Conservation (phyloP, 257 asterid species). For the Coffea canephora region DNA sequence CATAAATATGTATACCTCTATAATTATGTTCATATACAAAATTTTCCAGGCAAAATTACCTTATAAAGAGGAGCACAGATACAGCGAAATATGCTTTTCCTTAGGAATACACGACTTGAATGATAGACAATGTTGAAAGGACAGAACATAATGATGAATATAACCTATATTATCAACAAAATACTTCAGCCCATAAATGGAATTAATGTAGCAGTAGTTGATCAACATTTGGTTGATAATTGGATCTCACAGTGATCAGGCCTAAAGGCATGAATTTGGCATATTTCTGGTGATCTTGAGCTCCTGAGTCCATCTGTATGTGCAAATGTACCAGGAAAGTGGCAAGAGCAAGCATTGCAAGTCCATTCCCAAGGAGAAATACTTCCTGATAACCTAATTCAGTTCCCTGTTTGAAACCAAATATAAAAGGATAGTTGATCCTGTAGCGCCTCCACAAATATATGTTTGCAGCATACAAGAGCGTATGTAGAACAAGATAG, state of each 20-base stretch:
- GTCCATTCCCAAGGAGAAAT: conserved; percentile 71
- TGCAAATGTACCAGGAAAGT: conserved; percentile 68
- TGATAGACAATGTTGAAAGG: conserved; percentile 66
- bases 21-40: not conserved
- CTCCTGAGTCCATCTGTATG: conserved; percentile 55
- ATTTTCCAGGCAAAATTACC: conserved; percentile 31
- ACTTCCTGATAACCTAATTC: conserved; percentile 75
- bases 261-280: conserved; percentile 73
- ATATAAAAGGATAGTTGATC: conserved; percentile 82
- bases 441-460: conserved; percentile 81
- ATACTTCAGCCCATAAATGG: conserved; percentile 11
- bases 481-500: conserved; percentile 68
- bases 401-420: conserved; percentile 78
- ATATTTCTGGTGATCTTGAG: conserved; percentile 38
- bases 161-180: conserved; percentile 38
- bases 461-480: conserved; percentile 67
- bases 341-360: conserved; percentile 60
- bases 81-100: conserved; percentile 54
- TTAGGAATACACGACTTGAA: conserved; percentile 67
- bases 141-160: conserved; percentile 46
- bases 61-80: conserved; percentile 77
- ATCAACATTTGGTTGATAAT: conserved; percentile 13
- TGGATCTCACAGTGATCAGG: conserved; percentile 50
- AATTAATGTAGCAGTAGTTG: conserved; percentile 8
- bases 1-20: not conserved